A percentile compares a stretch with the other conserved stretches of the same genome.
Evolutionary conservation across 371 early-diverging fungal species (phyloP).

Genomic region (Mucor velutinosus): DNA sequence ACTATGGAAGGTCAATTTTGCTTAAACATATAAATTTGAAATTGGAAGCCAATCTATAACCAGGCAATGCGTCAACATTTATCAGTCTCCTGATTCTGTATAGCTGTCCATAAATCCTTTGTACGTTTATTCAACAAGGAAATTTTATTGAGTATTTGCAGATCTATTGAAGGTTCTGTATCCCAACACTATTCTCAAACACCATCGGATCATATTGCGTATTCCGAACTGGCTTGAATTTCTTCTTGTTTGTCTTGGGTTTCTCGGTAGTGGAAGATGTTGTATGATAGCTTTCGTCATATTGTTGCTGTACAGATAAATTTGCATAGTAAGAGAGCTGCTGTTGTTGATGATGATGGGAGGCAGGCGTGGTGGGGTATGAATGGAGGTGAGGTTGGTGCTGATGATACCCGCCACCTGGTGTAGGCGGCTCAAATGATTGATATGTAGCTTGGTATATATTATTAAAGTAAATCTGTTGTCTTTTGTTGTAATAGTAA

Average conservation of each 20-base stretch:
- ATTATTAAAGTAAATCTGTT: conserved; percentile 1
- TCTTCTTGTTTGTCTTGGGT: conserved; percentile 3
- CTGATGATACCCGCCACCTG: neutral
- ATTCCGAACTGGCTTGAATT: conserved; percentile 16
- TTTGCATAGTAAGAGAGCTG: neutral
- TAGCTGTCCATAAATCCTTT: neutral
- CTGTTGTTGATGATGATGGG: neutral
- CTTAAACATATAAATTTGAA: neutral
- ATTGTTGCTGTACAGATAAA: neutral
- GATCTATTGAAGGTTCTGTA: neutral
- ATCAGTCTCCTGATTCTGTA: neutral
- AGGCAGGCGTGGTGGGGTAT: neutral
- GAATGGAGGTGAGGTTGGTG: neutral
- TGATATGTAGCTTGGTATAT: conserved; percentile 8
- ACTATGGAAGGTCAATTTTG: neutral
- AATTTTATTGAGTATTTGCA: neutral
- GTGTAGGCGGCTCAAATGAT: conserved; percentile 3
- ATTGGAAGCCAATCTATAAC: too few relatives aligned
- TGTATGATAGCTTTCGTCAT: neutral
- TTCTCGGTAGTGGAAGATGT: neutral
- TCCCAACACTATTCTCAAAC: neutral
- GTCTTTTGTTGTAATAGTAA: neutral
- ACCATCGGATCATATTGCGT: conserved; percentile 9
- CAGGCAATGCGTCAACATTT: too few relatives aligned
- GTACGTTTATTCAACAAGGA: neutral